Conservation (phyloP, 2,329 filamentous ascomycete species). For the Calonectria honghensis region DNA sequence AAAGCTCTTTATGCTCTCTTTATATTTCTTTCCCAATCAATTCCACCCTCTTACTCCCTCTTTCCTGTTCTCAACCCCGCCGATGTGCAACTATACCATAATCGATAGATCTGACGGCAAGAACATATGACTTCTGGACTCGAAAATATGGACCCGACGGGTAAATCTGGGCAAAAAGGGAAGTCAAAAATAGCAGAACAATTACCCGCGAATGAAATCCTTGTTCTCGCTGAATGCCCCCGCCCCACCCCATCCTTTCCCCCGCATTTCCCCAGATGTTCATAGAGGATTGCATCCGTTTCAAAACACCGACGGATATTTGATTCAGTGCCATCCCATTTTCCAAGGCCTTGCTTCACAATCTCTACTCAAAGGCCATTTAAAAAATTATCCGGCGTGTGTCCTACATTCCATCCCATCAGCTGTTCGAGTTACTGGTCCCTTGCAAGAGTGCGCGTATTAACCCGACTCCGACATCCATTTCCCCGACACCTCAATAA, state of each 20-base stretch:
- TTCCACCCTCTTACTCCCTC: not conserved
- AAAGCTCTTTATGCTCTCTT: not conserved
- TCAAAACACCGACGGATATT: constrained; percentile 19
- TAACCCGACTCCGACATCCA: not conserved
- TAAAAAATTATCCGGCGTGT: not conserved
- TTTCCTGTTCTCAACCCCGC: not conserved
- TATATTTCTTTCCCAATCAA: not conserved
- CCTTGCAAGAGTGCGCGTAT: not conserved
- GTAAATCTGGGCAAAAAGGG: not conserved
- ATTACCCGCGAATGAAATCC: constrained; percentile 20
- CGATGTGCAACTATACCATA: not conserved
- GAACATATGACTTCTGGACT: not conserved
- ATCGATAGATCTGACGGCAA: not conserved
- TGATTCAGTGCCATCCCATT: not conserved
- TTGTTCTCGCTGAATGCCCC: not conserved
- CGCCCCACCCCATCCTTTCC: constrained; percentile 6
- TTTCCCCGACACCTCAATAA: not conserved
- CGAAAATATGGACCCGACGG: not conserved
- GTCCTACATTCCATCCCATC: not conserved
- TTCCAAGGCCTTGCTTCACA: not conserved
- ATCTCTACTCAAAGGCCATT: not conserved
- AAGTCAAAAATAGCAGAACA: not conserved
- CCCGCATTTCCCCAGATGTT: constrained; percentile 19
- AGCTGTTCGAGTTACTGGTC: too few relatives aligned
- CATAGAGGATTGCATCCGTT: not conserved